phyloP scores from a whole-genome alignment of 2,329 filamentous ascomycete species.

The Fusarium sp. region DNA sequence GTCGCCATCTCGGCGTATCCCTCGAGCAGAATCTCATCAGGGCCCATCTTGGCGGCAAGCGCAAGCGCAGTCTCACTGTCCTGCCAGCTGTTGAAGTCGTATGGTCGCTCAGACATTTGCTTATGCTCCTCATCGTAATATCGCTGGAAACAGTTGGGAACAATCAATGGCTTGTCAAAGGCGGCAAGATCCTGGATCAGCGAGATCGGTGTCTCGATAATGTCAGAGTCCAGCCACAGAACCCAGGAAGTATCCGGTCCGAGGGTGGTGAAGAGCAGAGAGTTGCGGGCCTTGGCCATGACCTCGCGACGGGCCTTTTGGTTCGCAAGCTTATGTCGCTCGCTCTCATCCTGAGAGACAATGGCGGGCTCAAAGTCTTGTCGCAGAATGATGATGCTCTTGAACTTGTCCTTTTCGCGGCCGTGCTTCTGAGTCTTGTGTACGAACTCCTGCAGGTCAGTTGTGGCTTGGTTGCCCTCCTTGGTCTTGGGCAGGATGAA shows the following conservation, averaged over 20 bases:
- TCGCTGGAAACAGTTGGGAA: conserved; percentile 94
- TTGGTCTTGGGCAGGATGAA: conserved; percentile 96
- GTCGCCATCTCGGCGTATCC: conserved; percentile 94
- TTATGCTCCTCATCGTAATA: conserved; percentile 75
- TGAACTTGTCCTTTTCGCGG: conserved; percentile 81
- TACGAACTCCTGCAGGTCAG: conserved; percentile 83
- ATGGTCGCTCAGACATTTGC: conserved; percentile 77
- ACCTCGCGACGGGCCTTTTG: conserved; percentile 86
- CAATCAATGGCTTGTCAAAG: conserved; percentile 89
- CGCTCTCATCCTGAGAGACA: conserved; percentile 79
- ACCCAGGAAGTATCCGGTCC: conserved; percentile 94
- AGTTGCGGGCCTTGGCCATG: conserved; percentile 95
- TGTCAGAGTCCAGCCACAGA: conserved; percentile 92
- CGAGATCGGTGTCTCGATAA: conserved; percentile 83
- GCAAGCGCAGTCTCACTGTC: conserved; percentile 82
- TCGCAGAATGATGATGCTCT: conserved; percentile 89
- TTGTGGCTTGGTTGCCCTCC: conserved; percentile 87
- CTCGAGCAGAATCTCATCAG: conserved; percentile 91
- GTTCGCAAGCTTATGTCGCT: conserved; percentile 89
- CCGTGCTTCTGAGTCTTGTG: conserved; percentile 81
- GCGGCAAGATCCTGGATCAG: conserved; percentile 90
- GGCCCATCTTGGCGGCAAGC: conserved; percentile 79
- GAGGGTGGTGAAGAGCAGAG: conserved; percentile 91
- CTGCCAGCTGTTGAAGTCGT: conserved; percentile 98
- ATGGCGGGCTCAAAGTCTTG: conserved; percentile 92